phyloP scores from a whole-genome alignment of 495 filamentous ascomycete species.

The Acidiella bohemica region DNA sequence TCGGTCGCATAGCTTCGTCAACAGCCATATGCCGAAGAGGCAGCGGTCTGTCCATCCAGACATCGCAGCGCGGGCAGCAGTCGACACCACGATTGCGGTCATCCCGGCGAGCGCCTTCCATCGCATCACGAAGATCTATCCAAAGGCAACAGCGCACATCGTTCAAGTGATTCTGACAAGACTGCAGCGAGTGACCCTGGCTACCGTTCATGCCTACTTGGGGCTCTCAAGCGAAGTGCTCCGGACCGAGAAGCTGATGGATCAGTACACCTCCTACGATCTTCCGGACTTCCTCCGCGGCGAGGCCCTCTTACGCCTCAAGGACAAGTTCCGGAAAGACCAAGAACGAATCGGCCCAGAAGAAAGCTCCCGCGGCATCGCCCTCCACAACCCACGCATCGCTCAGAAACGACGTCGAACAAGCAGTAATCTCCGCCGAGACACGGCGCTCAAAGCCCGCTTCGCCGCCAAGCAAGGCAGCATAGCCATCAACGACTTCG shows the following conservation, averaged over 20 bases:
- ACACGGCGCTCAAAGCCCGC: slow-evolving; percentile 52
- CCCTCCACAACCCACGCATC: slow-evolving; percentile 70
- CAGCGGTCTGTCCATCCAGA: slow-evolving; percentile 83
- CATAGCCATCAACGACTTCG: slow-evolving; percentile 4
- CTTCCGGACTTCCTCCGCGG: slow-evolving; percentile 86
- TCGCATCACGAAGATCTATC: slow-evolving; percentile 85
- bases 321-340: slow-evolving; percentile 84
- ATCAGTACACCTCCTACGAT: slow-evolving; percentile 79
- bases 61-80: slow-evolving; percentile 89
- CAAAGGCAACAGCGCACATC: slow-evolving; percentile 91
- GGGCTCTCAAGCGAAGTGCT: slow-evolving; percentile 83
- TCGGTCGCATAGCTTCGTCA: slow-evolving; percentile 10
- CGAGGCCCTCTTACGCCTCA: slow-evolving; percentile 66
- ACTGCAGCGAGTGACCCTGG: slow-evolving; percentile 85
- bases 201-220: slow-evolving; percentile 85
- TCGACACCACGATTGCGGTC: slow-evolving; percentile 95
- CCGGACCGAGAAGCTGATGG: slow-evolving; percentile 80
- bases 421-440: slow-evolving; percentile 62
- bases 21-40: slow-evolving; percentile 34
- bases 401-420: slow-evolving; percentile 51
- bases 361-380: slow-evolving; percentile 85
- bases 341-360: slow-evolving; percentile 70
- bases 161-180: slow-evolving; percentile 92
- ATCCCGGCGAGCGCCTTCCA: slow-evolving; percentile 94
- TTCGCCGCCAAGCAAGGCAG: slow-evolving; percentile 12